Conservation (phyloP, 1,284 basidiomycete species). For the Leccinum pachyderme region DNA sequence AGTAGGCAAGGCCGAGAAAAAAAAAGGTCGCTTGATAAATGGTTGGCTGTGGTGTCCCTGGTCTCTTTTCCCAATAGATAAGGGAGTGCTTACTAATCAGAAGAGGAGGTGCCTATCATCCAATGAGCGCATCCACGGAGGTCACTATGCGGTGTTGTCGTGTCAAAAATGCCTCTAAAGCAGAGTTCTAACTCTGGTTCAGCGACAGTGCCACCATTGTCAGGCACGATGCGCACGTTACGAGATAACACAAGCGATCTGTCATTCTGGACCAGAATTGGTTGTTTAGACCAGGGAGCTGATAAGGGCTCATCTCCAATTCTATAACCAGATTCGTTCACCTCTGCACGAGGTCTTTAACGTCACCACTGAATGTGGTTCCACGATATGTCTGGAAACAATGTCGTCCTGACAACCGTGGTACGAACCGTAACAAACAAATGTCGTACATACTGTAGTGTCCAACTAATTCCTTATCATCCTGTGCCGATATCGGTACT, state of each 20-base stretch:
- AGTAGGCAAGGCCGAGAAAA: not conserved
- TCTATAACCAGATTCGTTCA: not conserved
- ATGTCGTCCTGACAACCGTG: not conserved
- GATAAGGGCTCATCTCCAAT: no score
- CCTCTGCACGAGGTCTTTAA: not conserved
- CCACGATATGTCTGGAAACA: not conserved
- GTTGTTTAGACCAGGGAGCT: not conserved
- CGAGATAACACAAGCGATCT: conserved; percentile 17
- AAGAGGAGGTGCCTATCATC: conserved; percentile 22
- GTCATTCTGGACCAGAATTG: conserved; percentile 3
- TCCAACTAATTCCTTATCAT: not conserved
- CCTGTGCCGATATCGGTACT: not conserved
- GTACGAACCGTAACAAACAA: not conserved
- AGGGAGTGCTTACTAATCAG: conserved; percentile 25
- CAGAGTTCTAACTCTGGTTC: not conserved
- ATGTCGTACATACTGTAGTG: not conserved
- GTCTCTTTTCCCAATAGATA: conserved; percentile 19
- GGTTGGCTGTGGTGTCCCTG: conserved; percentile 21
- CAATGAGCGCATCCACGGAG: conserved; percentile 13
- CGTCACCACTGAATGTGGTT: not conserved
- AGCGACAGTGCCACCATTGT: conserved; percentile 5
- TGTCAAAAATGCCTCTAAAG: conserved; percentile 13
- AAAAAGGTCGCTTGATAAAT: conserved; percentile 22
- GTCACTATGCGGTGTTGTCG: conserved; percentile 11
- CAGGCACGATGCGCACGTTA: conserved; percentile 15